A percentile compares a stretch with the other conserved stretches of the same genome.
Evolutionary conservation across 2,329 filamentous ascomycete species (phyloP).

Genomic region (Calonectria honghensis): DNA sequence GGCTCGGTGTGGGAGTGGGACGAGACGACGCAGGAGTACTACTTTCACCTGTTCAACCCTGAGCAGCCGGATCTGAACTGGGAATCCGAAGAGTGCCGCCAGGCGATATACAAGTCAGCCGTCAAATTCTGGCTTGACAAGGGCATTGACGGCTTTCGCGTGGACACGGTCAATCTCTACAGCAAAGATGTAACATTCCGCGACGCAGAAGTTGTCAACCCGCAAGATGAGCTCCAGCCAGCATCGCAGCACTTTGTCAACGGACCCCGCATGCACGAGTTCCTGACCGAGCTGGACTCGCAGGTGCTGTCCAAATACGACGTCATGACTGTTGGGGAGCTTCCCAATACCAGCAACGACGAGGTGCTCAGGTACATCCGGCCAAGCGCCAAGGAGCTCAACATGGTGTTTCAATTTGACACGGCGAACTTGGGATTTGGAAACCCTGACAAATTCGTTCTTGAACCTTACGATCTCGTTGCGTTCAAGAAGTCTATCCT

Average conservation of each 20-base stretch:
- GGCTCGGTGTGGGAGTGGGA: constrained; percentile 77
- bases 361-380: constrained; percentile 75
- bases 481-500: too few relatives aligned
- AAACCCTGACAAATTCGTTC: constrained; percentile 56
- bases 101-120: constrained; percentile 81
- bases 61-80: constrained; percentile 90
- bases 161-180: constrained; percentile 85
- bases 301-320: constrained; percentile 78
- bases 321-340: constrained; percentile 82
- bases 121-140: constrained; percentile 87
- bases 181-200: constrained; percentile 76
- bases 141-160: constrained; percentile 82
- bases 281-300: constrained; percentile 61
- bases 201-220: constrained; percentile 67
- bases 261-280: constrained; percentile 81
- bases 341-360: constrained; percentile 75
- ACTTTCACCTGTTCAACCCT: constrained; percentile 83
- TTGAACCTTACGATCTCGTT: constrained; percentile 55
- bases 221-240: too few relatives aligned
- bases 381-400: constrained; percentile 73
- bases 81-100: constrained; percentile 81
- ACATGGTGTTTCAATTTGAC: constrained; percentile 83
- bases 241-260: constrained; percentile 75
- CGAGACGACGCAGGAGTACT: constrained; percentile 82
- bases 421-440: constrained; percentile 73